phyloP scores from a whole-genome alignment of 2,329 filamentous ascomycete genomes.

The Penicillium freii region DNA sequence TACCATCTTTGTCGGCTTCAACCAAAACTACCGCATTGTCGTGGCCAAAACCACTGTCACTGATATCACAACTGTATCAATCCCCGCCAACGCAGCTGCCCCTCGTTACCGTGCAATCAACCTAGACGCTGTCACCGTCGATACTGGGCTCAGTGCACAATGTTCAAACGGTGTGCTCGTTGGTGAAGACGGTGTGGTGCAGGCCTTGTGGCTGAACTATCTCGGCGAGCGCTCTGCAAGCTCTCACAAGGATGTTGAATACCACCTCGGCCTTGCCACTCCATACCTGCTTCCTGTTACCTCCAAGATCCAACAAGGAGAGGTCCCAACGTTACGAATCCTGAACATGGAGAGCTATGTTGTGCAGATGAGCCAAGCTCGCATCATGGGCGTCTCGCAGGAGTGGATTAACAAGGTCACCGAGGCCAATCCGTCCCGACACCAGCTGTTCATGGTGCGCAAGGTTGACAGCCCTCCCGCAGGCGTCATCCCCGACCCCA shows the following conservation, averaged over 20 bases:
- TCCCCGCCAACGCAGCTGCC: conserved; percentile 87
- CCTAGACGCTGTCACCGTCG: conserved; percentile 93
- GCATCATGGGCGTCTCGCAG: conserved; percentile 94
- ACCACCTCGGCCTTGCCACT: conserved; percentile 88
- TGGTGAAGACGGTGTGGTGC: conserved; percentile 83
- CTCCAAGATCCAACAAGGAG: conserved; percentile 75
- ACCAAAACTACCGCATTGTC: conserved; percentile 89
- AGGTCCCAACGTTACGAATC: conserved; percentile 79
- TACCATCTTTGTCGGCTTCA: conserved; percentile 97
- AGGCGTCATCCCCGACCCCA: conserved; percentile 39
- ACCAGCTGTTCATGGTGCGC: conserved; percentile 97
- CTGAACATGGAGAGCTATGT: conserved; percentile 91
- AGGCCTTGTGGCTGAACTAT: conserved; percentile 95
- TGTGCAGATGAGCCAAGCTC: conserved; percentile 93
- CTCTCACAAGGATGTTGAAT: conserved; percentile 87
- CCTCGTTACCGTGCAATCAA: conserved; percentile 94
- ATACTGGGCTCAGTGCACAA: conserved; percentile 85
- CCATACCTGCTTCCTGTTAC: conserved; percentile 87
- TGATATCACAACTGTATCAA: conserved; percentile 94
- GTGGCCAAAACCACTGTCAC: conserved; percentile 93
- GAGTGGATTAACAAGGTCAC: conserved; percentile 93
- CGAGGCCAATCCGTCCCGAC: conserved; percentile 81
- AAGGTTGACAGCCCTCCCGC: conserved; percentile 70
- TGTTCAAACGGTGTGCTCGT: conserved; percentile 93
- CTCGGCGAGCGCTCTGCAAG: conserved; percentile 80